These are phyloP conservation scores for Flammula alnicola DNA, from an alignment of 1,284 basidiomycete genomes.

Conservation along the genomic window DNA sequence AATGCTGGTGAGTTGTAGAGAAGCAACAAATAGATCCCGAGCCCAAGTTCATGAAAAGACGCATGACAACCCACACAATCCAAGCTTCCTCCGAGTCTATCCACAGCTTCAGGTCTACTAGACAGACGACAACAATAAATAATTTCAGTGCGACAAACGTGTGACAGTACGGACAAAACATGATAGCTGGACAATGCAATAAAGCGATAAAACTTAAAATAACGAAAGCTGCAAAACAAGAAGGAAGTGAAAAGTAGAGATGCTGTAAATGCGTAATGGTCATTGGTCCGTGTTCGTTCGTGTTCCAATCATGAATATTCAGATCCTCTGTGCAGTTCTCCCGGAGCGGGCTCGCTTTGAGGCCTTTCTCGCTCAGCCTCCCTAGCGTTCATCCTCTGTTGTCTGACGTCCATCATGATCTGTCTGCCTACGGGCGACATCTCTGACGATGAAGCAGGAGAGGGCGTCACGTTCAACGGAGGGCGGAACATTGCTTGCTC, in stretches of 20 bases:
- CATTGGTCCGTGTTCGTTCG: background rate
- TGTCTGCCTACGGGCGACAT: constrained; percentile 67
- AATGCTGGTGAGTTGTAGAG: no score
- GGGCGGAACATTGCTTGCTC: constrained; percentile 41
- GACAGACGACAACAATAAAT: background rate
- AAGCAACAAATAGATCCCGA: no score
- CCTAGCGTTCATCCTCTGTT: constrained; percentile 55
- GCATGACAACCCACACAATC: no score
- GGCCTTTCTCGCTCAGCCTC: constrained; percentile 33
- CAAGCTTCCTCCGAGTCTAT: no score
- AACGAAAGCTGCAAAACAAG: constrained; percentile 5
- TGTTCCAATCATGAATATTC: background rate
- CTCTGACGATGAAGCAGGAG: constrained; percentile 74
- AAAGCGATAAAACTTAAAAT: constrained; percentile 2
- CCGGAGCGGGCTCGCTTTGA: constrained; percentile 12
- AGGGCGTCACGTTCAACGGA: constrained; percentile 41
- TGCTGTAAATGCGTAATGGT: background rate
- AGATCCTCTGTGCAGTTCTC: constrained; percentile 17
- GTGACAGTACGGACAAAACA: constrained; percentile 1
- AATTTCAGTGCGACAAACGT: background rate
- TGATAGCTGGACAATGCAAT: constrained; percentile 2
- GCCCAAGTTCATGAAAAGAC: no score
- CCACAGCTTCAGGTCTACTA: no score
- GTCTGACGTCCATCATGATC: constrained; percentile 67
- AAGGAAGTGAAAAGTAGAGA: background rate